phyloP scores from a whole-genome alignment of 129 eudicot species.

The Ambrosia artemisiifolia region DNA sequence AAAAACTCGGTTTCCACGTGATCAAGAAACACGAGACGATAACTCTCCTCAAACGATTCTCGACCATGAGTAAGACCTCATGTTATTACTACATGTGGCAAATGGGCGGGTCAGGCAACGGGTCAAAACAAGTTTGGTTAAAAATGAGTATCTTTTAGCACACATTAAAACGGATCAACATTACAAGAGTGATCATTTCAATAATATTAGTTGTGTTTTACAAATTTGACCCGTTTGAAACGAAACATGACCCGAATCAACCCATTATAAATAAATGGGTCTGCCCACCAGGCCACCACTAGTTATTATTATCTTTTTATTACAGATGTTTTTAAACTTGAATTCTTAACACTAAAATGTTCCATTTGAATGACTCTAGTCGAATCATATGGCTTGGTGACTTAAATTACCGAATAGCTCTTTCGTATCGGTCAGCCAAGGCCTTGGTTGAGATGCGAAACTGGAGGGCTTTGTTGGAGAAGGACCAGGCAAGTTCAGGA shows the following conservation, averaged over 20 bases:
- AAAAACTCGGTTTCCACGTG: slow-evolving; percentile 84
- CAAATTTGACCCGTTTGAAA: background rate
- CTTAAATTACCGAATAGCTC: slow-evolving; percentile 86
- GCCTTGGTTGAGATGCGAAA: slow-evolving; percentile 88
- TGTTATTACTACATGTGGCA: background rate
- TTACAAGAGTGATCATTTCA: too few species aligned
- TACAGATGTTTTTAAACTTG: background rate
- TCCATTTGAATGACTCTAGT: slow-evolving; percentile 42
- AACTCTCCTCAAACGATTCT: slow-evolving; percentile 78
- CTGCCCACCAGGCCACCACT: background rate
- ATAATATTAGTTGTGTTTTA: background rate
- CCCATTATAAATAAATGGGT: background rate
- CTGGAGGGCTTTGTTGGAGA: slow-evolving; percentile 84
- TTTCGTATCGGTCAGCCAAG: slow-evolving; percentile 76
- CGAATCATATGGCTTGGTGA: slow-evolving; percentile 98
- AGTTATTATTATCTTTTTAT: background rate
- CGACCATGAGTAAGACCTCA: slow-evolving; percentile 73
- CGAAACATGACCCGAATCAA: background rate
- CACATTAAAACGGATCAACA: background rate
- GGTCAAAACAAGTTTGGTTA: background rate
- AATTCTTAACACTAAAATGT: slow-evolving; percentile 3
- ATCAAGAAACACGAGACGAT: slow-evolving; percentile 49
- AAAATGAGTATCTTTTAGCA: background rate
- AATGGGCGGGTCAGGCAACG: background rate
- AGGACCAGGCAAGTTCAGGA: slow-evolving; percentile 69